Conservation (phyloP, 768 basidiomycete species). For the Sutorius australiensis region DNA sequence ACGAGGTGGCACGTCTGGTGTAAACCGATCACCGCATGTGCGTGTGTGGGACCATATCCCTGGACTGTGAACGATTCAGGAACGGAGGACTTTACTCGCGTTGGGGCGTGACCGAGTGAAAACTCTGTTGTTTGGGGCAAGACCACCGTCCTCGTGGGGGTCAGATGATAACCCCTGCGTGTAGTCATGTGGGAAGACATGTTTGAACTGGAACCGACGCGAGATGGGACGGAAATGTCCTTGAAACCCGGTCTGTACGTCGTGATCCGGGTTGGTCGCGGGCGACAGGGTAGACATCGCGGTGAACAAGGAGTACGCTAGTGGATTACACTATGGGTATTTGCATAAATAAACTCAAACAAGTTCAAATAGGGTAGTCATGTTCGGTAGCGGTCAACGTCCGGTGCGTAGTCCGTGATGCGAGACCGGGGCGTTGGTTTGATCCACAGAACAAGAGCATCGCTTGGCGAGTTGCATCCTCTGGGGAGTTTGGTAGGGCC, state of each 20-base stretch:
- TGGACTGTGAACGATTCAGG: constrained; percentile 5
- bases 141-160: constrained; percentile 9
- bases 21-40: constrained; percentile 4
- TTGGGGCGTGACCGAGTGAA: neutral
- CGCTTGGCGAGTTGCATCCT: constrained; percentile 6
- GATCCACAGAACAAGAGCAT: neutral
- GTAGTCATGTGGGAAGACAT: neutral
- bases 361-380: neutral
- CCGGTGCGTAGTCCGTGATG: neutral
- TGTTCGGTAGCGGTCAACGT: neutral
- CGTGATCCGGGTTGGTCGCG: constrained; percentile 8
- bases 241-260: constrained; percentile 10
- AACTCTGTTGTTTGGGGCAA: neutral
- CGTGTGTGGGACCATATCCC: neutral
- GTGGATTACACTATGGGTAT: neutral
- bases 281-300: neutral
- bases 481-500: constrained; percentile 1
- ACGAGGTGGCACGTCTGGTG: neutral
- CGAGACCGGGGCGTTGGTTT: neutral
- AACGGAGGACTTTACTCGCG: neutral
- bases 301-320: neutral
- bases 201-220: neutral
- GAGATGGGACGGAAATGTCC: neutral
- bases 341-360: constrained; percentile 10
- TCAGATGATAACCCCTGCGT: constrained; percentile 6